phyloP scores from a whole-genome alignment of 2,329 filamentous ascomycete species.

The Furcasterigmium sp. region DNA sequence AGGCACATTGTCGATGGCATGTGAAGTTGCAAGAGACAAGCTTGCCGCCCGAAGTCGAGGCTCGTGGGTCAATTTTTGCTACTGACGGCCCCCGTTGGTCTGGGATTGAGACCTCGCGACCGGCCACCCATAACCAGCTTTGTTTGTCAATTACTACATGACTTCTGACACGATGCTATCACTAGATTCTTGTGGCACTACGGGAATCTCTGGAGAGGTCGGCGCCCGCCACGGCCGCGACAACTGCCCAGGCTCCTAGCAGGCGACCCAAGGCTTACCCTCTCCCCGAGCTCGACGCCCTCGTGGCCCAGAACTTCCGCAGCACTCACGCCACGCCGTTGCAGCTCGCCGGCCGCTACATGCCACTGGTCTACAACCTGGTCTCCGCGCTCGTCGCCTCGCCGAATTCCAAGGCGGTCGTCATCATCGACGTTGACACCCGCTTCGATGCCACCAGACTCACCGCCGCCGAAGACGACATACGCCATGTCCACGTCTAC shows the following conservation, averaged over 20 bases:
- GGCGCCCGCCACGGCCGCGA: constrained; percentile 1
- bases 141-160: too few relatives aligned
- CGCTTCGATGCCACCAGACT: constrained; percentile 50
- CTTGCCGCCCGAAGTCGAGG: too few relatives aligned
- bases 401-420: constrained; percentile 41
- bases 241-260: neutral
- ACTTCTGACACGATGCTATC: neutral
- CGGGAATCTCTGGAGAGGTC: constrained; percentile 7
- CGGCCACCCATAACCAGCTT: too few relatives aligned
- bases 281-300: constrained; percentile 39
- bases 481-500: constrained; percentile 47
- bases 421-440: constrained; percentile 49
- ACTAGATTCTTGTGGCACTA: constrained; percentile 21
- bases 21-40: too few relatives aligned
- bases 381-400: constrained; percentile 44
- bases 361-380: constrained; percentile 52
- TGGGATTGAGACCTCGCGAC: too few relatives aligned
- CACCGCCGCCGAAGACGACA: constrained; percentile 20
- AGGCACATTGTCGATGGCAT: too few relatives aligned
- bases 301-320: constrained; percentile 41
- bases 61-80: too few relatives aligned
- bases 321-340: constrained; percentile 42
- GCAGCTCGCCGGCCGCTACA: constrained; percentile 44
- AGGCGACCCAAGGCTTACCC: constrained; percentile 24
- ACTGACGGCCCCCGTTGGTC: too few relatives aligned